Percentiles rank a stretch among this genome's conserved stretches.
These are phyloP conservation scores for Citrullus colocynthis DNA, from an alignment of 306 rosid genomes.

Conservation along the genomic window DNA sequence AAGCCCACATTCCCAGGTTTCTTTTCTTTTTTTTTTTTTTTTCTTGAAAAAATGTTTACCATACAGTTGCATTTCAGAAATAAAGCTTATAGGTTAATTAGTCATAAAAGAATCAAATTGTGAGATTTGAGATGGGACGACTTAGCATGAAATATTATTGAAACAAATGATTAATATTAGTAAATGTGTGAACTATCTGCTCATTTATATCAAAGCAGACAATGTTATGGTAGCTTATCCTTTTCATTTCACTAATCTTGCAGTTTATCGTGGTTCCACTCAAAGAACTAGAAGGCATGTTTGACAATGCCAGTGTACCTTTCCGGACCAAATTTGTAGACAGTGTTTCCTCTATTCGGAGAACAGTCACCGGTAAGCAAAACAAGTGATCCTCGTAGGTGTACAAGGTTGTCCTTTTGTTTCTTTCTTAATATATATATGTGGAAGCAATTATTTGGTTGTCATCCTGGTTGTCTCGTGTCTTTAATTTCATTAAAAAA, in stretches of 20 bases:
- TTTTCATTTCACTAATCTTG: constrained; percentile 4
- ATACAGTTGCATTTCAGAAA: neutral
- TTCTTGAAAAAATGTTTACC: neutral
- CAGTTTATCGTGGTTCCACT: constrained; percentile 95
- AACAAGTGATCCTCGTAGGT: constrained; percentile 19
- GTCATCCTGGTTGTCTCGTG: neutral
- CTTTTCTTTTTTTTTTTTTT: neutral
- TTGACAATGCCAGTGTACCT: constrained; percentile 89
- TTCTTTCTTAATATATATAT: neutral
- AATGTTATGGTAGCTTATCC: neutral
- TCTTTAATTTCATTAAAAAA: neutral
- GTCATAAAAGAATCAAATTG: neutral
- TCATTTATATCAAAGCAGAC: neutral
- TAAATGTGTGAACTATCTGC: neutral
- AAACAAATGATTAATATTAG: neutral
- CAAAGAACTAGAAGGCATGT: constrained; percentile 79
- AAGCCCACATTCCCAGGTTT: constrained; percentile 98
- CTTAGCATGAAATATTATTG: neutral
- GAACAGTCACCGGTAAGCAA: constrained; percentile 64
- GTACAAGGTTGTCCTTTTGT: neutral
- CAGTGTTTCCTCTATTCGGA: constrained; percentile 90
- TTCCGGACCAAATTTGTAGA: constrained; percentile 98
- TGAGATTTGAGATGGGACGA: neutral
- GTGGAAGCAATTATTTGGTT: neutral
- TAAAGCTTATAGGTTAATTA: neutral